Evolutionary conservation across 78 protist species (phyloP), one percentile per base, ranked within the genome.

Genomic region (Dictyostelium firmibasis): DNA sequence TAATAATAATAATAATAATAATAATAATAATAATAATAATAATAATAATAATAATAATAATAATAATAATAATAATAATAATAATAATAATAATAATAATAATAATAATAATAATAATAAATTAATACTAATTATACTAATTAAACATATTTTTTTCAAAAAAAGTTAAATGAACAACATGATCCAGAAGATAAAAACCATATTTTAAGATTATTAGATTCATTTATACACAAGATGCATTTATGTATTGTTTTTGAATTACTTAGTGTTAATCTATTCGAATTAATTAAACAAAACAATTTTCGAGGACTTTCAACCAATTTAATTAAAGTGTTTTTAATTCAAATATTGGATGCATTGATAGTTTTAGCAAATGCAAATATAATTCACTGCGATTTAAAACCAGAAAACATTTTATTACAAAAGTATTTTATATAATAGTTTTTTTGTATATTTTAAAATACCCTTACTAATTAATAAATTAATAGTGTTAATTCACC

Each of bases 301-400:
- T 98, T 92, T 92, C 44, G 78, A 81, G 99, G 99, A 25, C 81
- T 98, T 43, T 92, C 98, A 38, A 93, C 97, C 41, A 92, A 91
- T 36, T 86, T 99, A 23, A 91, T 98, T 23, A 91, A 98, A 20
- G 93, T 93, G 70, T 97, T 99, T 84, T 91, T 97, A 78, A 74
- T 77, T 69, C 99, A 99, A 47, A 91, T 99, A 41, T 85, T 98
- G 16, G 83, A 93, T 79, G 76, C 97, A 94, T 62, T 93, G 41
- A 60, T 91, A 67, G 76, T 96, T 33, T 74, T 98, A 27, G 81
- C 91, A 27, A 86, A 82, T 50, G 92, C 93, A n/a, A 72, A 91
- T 67, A 76, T 98, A 76, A 91, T 99, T 20, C 99, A 99, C 92
- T 98, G 99, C 77, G 99, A 99, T 95, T 86, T 99, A 64, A 98